phyloP scores from a whole-genome alignment of 441 rosid genomes.

The Erodium chrysanthum region DNA sequence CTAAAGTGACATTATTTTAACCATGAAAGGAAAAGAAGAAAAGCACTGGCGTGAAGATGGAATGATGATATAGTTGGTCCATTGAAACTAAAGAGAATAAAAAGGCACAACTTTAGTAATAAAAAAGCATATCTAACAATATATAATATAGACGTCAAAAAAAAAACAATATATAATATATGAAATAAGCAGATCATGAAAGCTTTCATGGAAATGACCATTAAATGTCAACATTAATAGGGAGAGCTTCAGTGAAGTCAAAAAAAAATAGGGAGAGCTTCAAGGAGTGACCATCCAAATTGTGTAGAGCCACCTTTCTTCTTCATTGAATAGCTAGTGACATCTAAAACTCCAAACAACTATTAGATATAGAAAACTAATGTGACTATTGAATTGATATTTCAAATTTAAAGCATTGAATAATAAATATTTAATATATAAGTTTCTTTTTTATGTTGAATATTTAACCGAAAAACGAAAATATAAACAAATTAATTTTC shows the following conservation, averaged over 20 bases:
- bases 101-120: neutral
- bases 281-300: neutral
- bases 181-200: neutral
- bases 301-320: neutral
- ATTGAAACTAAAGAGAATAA: neutral
- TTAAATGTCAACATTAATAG: neutral
- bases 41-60: neutral
- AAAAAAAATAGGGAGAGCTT: neutral
- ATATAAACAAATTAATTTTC: no score
- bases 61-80: neutral
- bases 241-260: neutral
- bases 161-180: no score
- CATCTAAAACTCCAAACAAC: neutral
- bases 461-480: no score
- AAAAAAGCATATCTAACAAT: neutral
- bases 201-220: neutral
- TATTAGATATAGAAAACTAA: no score
- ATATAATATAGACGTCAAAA: no score
- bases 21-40: neutral
- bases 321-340: neutral
- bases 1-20: no score
- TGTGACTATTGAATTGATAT: no score
- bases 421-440: no score
- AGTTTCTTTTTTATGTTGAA: no score
- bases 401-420: no score